Evolutionary conservation across 2,329 filamentous ascomycete genomes (phyloP), one percentile per base, ranked within the genome.

Genomic region (Calonectria crousiana): DNA sequence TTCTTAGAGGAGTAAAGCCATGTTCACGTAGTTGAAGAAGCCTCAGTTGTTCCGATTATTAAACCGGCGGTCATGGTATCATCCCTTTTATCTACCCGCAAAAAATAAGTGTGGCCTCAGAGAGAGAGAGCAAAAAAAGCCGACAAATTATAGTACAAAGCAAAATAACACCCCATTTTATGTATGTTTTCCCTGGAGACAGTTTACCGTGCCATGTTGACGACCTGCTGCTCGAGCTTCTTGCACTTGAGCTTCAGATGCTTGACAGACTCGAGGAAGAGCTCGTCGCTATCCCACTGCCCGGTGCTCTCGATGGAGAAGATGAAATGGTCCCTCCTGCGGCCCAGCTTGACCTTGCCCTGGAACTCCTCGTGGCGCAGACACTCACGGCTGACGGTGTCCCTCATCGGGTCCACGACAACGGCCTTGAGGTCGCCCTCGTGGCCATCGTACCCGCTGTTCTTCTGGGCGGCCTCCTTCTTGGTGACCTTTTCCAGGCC

Each of bases 321-420:
- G 85, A 99, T 98, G 85, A 99, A 99, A 87, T 99, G 97, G 84
- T 99, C 97, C 77, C 95, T 90, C 80, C 95, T 89, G 69, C 97
- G 90, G 53, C 97, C 97, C 38, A 99, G 91, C 88, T 95, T 96
- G 77, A 99, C 97, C 88, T 98, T 99, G 83, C 93, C 95, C 85
- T 97, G 92, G 87, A 99, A 98, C 86, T 98, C 97, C 32, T 93
- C 90, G 83, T 99, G 96, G 65, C 97, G 92, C 82, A 99, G 86
- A 82, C 94, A 97, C 87, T 99, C 97, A 78, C 97, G 92, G 85
- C 94, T 97, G 75, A 99, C 96, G 0, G 96, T 98, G 84, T 99
- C 97, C 82, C 94, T 95, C 92, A 98, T 97, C 1, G 96, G 88
- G 84, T 98, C 93, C 76, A 88, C 87, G 1, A 99, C 96, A 0